Base-by-base conservation (phyloP, 2,329 filamentous ascomycete genomes). In the Rutstroemia sp. region DNA sequence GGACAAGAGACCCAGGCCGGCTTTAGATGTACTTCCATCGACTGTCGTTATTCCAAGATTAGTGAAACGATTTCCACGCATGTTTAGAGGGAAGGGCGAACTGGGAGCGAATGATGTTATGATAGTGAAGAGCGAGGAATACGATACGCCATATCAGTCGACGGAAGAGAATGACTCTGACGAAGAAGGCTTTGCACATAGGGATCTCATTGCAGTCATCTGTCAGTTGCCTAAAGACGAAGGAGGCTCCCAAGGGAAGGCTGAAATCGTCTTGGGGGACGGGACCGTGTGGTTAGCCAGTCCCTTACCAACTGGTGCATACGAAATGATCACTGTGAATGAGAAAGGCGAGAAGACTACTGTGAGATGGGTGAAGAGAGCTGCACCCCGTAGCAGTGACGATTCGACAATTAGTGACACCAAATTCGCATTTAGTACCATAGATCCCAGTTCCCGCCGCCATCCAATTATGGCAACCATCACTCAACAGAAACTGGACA, bases 391-490 rank as follows among this genome's bases (percentile, higher is more conserved):
- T 60, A 61, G 59, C 61, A 63, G 54, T 47, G 44, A 58, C 12
- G 63, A 67, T 40, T 42, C 25, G 8, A 38, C 57, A 63, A 51
- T 61, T 63, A 48, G 62, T 42, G 79, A 81, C 48, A 73, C 72
- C 57, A 83, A 82, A 67, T 92, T 85, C 73, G 89, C 83, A 8
- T 92, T 92, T 68, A 90, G 86, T 72, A 82, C 89, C 60, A 84
- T 92, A 64, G 82, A 87, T 63, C 81, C 87, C 0, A 78, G 79
- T 48, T 81, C 80, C 8, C 77, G 86, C 36, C 81, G 85, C 12
- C 88, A 92, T 66, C 88, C 89, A 4, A 81, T 92, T 65, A 79
- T 92, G 72, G 88, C 86, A 0, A 82, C 78, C 2, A 75, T 92
- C 46, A 84, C 80, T 3, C 77, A 78, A 12, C 76, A 77, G 4